Evolutionary conservation across 2,329 filamentous ascomycete genomes (phyloP), one percentile per base, ranked within the genome.

Genomic region (Diaporthe aspalathi): DNA sequence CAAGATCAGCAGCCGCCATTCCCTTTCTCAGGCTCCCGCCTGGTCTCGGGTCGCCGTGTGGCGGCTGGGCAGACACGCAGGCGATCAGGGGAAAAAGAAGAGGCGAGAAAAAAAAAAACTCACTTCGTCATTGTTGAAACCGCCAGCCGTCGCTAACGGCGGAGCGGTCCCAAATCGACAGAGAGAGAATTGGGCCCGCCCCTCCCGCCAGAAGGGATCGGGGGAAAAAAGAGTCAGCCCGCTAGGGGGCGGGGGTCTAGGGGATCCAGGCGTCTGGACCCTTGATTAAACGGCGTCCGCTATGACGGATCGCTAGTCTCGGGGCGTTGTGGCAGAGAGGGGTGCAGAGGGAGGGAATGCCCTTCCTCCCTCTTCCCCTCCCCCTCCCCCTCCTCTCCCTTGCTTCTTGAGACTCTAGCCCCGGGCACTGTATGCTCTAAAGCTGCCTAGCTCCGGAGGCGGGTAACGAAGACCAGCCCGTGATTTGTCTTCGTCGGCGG

Each of bases 361-460:
- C 60, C 43, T 65, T 22, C 40, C 43, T 16, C 32, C 29, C 2
- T 5, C 17, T 20, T 20, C n/a, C n/a, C n/a, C n/a, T n/a, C 29
- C 27, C 27, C 29, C 11, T 17, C 29, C 27, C 27, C 29, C 11
- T 17, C 20, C n/a, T 20, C 43, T 50, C 40, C 60, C 60, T 50
- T 65, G 45, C 60, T 47, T 47, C 29, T 22, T 43, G 67, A 65
- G 54, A 62, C 67, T 68, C 50, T 54, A 70, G 56, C 38, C 60
- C 27, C 56, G 57, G 47, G 35, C 67, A 70, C 67, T 70, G 67
- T 70, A 70, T 65, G 47, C 50, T 20, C 35, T 43, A 45, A 24
- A 50, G 24, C 56, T 24, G 67, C 54, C 45, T 52, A 63, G 54
- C 45, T 24, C 38, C 67, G 47, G 53, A 63, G 56, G 40, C 56